Evolutionary conservation across 768 basidiomycete species (phyloP), one percentile per base, ranked within the genome.

Genomic region (Solioccasus polychromus): DNA sequence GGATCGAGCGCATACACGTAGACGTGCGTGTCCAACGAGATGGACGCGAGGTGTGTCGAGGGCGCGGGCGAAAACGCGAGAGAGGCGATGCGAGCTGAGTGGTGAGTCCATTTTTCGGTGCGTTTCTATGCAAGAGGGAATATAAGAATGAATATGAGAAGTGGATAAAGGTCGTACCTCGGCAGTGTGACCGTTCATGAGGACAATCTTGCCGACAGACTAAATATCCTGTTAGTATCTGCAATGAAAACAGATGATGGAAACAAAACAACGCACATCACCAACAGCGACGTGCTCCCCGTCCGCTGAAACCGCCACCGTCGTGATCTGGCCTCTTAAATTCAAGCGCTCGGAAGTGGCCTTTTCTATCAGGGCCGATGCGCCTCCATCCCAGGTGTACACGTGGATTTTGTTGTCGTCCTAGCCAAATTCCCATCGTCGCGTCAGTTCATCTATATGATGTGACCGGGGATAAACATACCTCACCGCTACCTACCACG

Each of bases 11-110:
- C 83, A 82, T 89, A 97, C 20, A 97, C 69, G 59, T 92, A 96
- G 5, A 95, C 80, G 53, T 92, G 80, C 24, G 93, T 94, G 63
- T 98, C 95, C n/a, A 95, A 75, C 17, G 92, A 90, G 10, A 86
- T 92, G 4, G 92, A 92, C 10, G 83, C 93, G 51, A 88, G 78
- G 59, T 93, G 82, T 50, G 75, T 74, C 35, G 46, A 12, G 6
- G 78, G 54, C 7, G 87, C 82, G 8, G 47, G 41, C 4, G 40
- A 44, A 45, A 66, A 66, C 2, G 61, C 48, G 9, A 98, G 74
- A 9, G 88, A 80, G 54, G 84, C 78, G 49, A 97, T 78, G 23
- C 90, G 83, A 1, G 82, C 89, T 8, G 83, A 75, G 68, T 98
- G 95, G 71, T 84, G 81, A 8, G 87, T 78, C 95, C 95, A 97